Evolutionary conservation across 768 basidiomycete species (phyloP), one percentile per base, ranked within the genome.

Genomic region (Collybia mongolica): DNA sequence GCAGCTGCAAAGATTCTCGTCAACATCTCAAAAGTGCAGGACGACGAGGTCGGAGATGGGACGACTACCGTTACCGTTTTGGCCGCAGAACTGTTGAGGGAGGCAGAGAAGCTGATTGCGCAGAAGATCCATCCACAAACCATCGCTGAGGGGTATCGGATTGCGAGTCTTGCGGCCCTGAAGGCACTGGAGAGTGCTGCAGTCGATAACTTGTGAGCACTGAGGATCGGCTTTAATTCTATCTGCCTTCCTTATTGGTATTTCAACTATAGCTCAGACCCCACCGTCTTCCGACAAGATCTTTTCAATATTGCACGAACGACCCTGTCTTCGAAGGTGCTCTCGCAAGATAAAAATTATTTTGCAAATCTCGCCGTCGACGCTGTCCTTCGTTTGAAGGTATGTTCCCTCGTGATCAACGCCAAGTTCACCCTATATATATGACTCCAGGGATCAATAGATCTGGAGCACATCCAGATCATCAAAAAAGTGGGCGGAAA

Each of bases 401-500:
- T 86, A 52, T 1, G 61, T 28, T 2, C 9, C 47, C 18, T 17
- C 12, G 24, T 17, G 20, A 46, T 8, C 22, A 12, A 11, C 14
- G 23, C 6, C 1, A 3, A 22, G 2, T 15, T 19, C 9, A 46
- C n/a, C 19, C 32, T 54, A 42, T 58, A 32, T n/a, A 1, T n/a
- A 32, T 6, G 24, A 20, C 14, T 43, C 6, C 60, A 93, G 89
- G 97, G 97, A 32, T 97, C 94, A 32, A 94, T 91, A 44, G 89
- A 98, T 71, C 77, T 99, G 28, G 96, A 99, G 58, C 94, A 98
- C 67, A 98, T 99, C 57, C 96, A 99, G 70, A 88, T 98, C 67
- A 99, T 98, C 76, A 99, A 99, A 81, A 98, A 98, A 72, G 92
- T 91, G n/a, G 96, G 96, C 50, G 96, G 96, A 44, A 99, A 98